These are phyloP conservation scores for Aspergillus ruber DNA, from an alignment of 2,329 filamentous ascomycete species.

Conservation along the genomic window DNA sequence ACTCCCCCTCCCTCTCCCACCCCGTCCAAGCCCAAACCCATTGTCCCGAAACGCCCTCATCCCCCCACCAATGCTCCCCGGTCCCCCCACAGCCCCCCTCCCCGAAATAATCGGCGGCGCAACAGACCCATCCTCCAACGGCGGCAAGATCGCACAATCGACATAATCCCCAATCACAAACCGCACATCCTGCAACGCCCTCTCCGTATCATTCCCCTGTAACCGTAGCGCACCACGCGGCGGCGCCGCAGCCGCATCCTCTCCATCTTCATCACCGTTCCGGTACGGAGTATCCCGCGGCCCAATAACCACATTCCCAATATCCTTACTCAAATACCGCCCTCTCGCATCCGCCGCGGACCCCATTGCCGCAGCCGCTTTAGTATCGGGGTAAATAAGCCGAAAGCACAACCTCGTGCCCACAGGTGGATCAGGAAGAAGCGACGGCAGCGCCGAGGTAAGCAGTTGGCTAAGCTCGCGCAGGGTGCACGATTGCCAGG, in stretches of 20 bases:
- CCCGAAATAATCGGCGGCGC: constrained; percentile 53
- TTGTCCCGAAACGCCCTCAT: constrained; percentile 42
- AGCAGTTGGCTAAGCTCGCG: constrained; percentile 74
- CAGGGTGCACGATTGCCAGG: constrained; percentile 75
- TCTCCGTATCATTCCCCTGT: constrained; percentile 57
- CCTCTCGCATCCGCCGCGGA: constrained; percentile 36
- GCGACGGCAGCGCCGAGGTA: constrained; percentile 57
- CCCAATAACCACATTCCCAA: constrained; percentile 75
- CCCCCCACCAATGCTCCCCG: constrained; percentile 25
- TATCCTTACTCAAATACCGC: constrained; percentile 69
- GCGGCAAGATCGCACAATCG: constrained; percentile 72
- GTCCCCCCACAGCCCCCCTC: constrained; percentile 36
- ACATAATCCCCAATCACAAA: constrained; percentile 90
- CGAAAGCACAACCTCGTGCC: constrained; percentile 85
- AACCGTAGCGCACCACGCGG: constrained; percentile 30
- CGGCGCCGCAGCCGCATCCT: constrained; percentile 27
- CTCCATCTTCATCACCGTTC: constrained; percentile 28
- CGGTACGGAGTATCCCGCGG: constrained; percentile 22
- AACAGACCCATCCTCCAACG: constrained; percentile 66
- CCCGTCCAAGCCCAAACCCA: constrained; percentile 40
- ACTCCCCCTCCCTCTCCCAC: constrained; percentile 39
- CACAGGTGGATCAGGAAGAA: constrained; percentile 66
- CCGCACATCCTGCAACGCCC: constrained; percentile 67
- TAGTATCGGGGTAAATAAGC: constrained; percentile 74
- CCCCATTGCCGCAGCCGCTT: constrained; percentile 31